A percentile compares a stretch with the other conserved stretches of the same genome.
These are phyloP conservation scores for Suillus tomentosus DNA, from an alignment of 768 basidiomycete genomes.

Conservation along the genomic window DNA sequence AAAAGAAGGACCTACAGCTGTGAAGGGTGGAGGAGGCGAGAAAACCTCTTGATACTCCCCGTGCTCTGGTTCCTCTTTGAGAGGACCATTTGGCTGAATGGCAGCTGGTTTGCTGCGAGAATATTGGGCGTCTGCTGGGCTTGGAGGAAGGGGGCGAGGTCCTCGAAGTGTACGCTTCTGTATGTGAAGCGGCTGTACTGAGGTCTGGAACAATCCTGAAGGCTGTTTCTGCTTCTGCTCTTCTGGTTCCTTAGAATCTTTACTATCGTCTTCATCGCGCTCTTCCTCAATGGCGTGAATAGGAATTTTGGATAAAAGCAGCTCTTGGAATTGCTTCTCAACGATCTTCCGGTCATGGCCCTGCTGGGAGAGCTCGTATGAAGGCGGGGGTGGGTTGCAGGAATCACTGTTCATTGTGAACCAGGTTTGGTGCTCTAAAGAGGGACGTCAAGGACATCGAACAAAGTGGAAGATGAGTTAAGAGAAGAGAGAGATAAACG, in stretches of 20 bases:
- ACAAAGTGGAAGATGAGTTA: slow-evolving; percentile 4
- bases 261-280: slow-evolving; percentile 23
- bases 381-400: slow-evolving; percentile 39
- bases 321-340: slow-evolving; percentile 19
- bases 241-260: slow-evolving; percentile 10
- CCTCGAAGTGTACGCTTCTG: slow-evolving; percentile 16
- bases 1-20: slow-evolving; percentile 35
- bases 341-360: slow-evolving; percentile 56
- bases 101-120: background rate
- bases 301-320: slow-evolving; percentile 17
- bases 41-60: slow-evolving; percentile 17
- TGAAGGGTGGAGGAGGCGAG: slow-evolving; percentile 38
- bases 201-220: background rate
- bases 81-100: slow-evolving; percentile 11
- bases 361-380: slow-evolving; percentile 42
- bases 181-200: slow-evolving; percentile 12
- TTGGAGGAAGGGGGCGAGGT: slow-evolving; percentile 29
- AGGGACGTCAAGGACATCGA: slow-evolving; percentile 9
- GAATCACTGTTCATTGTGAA: slow-evolving; percentile 24
- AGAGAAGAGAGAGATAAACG: slow-evolving; percentile 8
- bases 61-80: slow-evolving; percentile 6
- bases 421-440: slow-evolving; percentile 1
- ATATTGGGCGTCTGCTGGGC: slow-evolving; percentile 17
- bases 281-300: slow-evolving; percentile 18
- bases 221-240: slow-evolving; percentile 14